Conservation (phyloP, 148 eudicot genomes). For the Vaccinium vitisidaea region DNA sequence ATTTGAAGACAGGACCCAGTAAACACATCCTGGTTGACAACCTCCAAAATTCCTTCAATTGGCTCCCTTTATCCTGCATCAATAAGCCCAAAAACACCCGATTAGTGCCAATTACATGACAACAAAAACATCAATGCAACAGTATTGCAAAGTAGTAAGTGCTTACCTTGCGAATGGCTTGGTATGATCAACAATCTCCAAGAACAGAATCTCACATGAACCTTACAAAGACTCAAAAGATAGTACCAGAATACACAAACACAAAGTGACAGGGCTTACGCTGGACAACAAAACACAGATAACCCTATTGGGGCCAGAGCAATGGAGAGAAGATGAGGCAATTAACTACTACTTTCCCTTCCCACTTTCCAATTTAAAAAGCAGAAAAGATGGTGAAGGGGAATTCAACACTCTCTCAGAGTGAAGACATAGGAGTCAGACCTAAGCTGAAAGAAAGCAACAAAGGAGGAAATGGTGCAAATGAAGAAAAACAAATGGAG, state of each 20-base stretch:
- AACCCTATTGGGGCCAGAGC: background rate
- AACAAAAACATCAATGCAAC: background rate
- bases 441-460: constrained; percentile 28
- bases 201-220: background rate
- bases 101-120: background rate
- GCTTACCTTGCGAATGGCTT: constrained; percentile 32
- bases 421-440: constrained; percentile 32
- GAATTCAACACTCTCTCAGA: constrained; percentile 15
- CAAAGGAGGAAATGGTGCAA: constrained; percentile 3
- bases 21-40: constrained; percentile 14
- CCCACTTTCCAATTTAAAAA: constrained; percentile 65
- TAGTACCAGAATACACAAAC: background rate
- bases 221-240: constrained; percentile 9
- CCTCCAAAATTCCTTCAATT: constrained; percentile 17
- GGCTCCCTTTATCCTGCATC: constrained; percentile 8
- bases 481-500: constrained; percentile 15
- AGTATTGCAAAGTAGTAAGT: background rate
- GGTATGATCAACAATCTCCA: constrained; percentile 36
- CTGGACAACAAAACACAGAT: constrained; percentile 17
- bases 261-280: background rate
- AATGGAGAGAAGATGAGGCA: constrained; percentile 12
- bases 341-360: constrained; percentile 30
- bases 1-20: no score
- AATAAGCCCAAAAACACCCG: background rate
- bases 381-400: constrained; percentile 47